A percentile compares a stretch with the other conserved stretches of the same genome.
Conservation (phyloP, 202 grass and related monocot genomes). For the Dendrocalamus latiflorus region DNA sequence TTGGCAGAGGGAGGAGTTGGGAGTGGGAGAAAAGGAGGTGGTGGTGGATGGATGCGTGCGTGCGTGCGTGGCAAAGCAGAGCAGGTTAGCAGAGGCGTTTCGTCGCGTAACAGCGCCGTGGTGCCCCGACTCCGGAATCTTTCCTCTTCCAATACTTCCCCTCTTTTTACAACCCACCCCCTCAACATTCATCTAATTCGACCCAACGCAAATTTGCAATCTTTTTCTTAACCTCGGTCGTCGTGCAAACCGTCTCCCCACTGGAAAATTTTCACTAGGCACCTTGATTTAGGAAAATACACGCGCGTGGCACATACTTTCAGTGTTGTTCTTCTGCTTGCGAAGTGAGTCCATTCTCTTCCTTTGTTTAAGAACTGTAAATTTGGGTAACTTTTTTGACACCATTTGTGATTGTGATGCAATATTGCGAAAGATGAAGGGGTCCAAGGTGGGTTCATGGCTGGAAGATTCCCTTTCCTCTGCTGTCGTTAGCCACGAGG, state of each 20-base stretch:
- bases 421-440: background rate
- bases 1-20: background rate
- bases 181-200: rapidly evolving
- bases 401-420: rapidly evolving
- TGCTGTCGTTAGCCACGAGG: background rate
- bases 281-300: background rate
- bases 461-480: conserved; percentile 14
- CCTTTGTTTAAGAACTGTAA: no score
- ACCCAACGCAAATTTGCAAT: background rate
- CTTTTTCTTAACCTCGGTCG: no score
- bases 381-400: background rate
- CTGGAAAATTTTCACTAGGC: no score
- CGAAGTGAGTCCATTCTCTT: no score
- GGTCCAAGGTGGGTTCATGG: background rate
- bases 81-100: conserved; percentile 42
- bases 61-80: no score
- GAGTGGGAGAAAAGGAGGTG: conserved; percentile 30
- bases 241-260: no score
- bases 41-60: background rate
- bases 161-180: background rate
- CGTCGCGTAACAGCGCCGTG: conserved; percentile 59
- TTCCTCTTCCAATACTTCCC: background rate
- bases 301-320: background rate
- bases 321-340: rapidly evolving
- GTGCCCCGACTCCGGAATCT: conserved; percentile 30